Conservation (phyloP, 208 protist species). For the Phytomonas sp. region DNA sequence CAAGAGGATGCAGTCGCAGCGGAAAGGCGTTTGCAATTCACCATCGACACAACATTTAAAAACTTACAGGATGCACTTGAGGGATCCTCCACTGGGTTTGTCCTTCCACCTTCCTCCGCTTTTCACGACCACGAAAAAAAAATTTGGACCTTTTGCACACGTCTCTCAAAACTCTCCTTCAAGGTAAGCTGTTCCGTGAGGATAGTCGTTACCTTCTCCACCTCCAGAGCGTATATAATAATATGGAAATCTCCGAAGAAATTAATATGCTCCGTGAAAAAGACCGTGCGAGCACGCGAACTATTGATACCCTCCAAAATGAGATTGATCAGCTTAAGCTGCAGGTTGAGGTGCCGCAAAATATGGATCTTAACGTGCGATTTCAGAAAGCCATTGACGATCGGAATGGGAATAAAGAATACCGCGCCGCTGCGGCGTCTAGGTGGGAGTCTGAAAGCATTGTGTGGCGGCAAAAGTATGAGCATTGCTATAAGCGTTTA, state of each 20-base stretch:
- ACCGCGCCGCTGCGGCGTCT: conserved; percentile 16
- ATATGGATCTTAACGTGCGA: not conserved
- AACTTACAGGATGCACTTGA: conserved; percentile 60
- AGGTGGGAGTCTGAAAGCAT: conserved; percentile 66
- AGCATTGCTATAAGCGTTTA: conserved; percentile 46
- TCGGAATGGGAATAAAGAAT: conserved; percentile 8
- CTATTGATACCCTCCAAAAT: conserved; percentile 29
- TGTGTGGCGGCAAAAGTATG: conserved; percentile 72
- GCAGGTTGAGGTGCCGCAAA: conserved; percentile 21
- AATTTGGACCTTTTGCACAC: conserved; percentile 48
- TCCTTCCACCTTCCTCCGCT: conserved; percentile 57
- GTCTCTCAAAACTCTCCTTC: conserved; percentile 26
- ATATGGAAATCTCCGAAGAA: conserved; percentile 48
- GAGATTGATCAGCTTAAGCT: conserved; percentile 34
- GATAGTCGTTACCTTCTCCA: conserved; percentile 62
- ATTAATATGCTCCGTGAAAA: conserved; percentile 31
- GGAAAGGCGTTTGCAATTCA: conserved; percentile 28
- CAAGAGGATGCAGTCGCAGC: conserved; percentile 37
- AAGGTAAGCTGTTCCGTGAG: conserved; percentile 65
- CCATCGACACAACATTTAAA: conserved; percentile 49
- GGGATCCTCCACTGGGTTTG: conserved; percentile 48
- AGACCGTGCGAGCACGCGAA: conserved; percentile 16
- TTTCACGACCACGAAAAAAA: conserved; percentile 44
- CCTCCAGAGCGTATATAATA: conserved; percentile 51
- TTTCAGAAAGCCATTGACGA: not conserved